These are phyloP conservation scores for Gliomastix tumulicola DNA, from an alignment of 2,329 filamentous ascomycete species.

Conservation along the genomic window DNA sequence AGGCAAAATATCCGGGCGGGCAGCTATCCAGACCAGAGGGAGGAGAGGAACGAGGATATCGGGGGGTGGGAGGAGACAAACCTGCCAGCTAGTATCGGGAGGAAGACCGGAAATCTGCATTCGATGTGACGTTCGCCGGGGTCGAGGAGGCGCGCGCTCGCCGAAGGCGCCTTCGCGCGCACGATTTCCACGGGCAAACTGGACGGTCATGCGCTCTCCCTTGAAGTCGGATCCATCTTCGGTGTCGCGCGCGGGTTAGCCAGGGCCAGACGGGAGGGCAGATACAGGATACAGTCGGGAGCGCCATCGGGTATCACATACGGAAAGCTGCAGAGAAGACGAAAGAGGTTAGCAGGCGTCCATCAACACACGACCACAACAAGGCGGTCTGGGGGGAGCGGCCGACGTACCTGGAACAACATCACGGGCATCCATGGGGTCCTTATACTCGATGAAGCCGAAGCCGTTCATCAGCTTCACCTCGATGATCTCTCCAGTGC, in stretches of 20 bases:
- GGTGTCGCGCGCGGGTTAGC: constrained; percentile 12
- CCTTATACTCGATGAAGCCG: constrained; percentile 99
- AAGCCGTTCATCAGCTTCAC: constrained; percentile 99
- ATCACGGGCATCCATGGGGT: constrained; percentile 95
- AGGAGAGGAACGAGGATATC: too few relatives aligned
- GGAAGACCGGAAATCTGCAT: constrained; percentile 98
- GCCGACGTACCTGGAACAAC: constrained; percentile 82
- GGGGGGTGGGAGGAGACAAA: too few relatives aligned
- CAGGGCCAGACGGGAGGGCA: constrained; percentile 2
- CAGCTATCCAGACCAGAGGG: constrained; percentile 43
- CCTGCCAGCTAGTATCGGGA: constrained; percentile 99
- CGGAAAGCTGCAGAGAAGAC: constrained; percentile 44
- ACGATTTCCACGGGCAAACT: constrained; percentile 87
- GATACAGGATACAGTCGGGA: too few relatives aligned
- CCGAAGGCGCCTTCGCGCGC: constrained; percentile 37
- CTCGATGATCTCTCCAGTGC: constrained; percentile 94
- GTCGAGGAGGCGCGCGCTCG: constrained; percentile 60
- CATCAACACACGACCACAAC: constrained; percentile 3
- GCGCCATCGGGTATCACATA: constrained; percentile 40
- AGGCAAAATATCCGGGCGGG: too few relatives aligned
- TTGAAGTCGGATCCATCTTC: constrained; percentile 96
- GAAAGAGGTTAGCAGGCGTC: constrained; percentile 12
- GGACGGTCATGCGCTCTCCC: constrained; percentile 93
- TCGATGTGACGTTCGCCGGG: constrained; percentile 87
- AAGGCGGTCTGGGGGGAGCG: background rate